phyloP scores from a whole-genome alignment of 257 asterid genomes.

The Nicotiana benthamiana region DNA sequence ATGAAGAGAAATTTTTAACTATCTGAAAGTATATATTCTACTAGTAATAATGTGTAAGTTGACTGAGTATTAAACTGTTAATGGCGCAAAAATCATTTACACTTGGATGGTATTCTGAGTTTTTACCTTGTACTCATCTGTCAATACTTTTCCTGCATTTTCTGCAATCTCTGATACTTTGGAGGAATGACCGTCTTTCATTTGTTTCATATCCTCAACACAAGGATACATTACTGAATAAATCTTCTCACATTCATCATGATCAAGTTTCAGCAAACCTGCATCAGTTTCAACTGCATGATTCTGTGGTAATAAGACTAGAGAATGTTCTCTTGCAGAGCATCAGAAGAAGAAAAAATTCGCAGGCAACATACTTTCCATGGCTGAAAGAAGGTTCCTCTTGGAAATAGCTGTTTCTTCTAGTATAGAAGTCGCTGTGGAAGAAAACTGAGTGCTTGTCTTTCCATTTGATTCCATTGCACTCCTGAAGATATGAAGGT shows the following conservation, averaged over 20 bases:
- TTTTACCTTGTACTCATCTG: constrained; percentile 44
- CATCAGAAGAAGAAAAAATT: neutral
- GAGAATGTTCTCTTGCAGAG: neutral
- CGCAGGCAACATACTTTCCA: constrained; percentile 23
- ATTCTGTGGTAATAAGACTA: neutral
- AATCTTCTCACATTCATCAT: constrained; percentile 26
- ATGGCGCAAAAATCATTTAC: neutral
- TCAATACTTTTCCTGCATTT: constrained; percentile 33
- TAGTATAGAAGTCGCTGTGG: constrained; percentile 21
- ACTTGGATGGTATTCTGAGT: neutral
- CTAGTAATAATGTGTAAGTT: neutral
- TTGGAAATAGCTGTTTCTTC: constrained; percentile 29
- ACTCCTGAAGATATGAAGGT: constrained; percentile 20
- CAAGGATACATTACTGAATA: constrained; percentile 12
- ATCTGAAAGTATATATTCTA: neutral
- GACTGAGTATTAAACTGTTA: neutral
- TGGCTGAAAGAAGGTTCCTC: constrained; percentile 11
- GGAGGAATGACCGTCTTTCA: constrained; percentile 18
- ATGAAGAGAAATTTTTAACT: neutral
- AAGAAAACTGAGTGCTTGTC: constrained; percentile 22
- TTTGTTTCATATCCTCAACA: constrained; percentile 19
- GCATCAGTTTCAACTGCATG: neutral
- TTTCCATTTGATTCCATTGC: constrained; percentile 18
- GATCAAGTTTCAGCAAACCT: constrained; percentile 30
- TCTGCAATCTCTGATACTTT: constrained; percentile 29